phyloP scores from a whole-genome alignment of 2,329 filamentous ascomycete species.

The Falciphora oryzae region DNA sequence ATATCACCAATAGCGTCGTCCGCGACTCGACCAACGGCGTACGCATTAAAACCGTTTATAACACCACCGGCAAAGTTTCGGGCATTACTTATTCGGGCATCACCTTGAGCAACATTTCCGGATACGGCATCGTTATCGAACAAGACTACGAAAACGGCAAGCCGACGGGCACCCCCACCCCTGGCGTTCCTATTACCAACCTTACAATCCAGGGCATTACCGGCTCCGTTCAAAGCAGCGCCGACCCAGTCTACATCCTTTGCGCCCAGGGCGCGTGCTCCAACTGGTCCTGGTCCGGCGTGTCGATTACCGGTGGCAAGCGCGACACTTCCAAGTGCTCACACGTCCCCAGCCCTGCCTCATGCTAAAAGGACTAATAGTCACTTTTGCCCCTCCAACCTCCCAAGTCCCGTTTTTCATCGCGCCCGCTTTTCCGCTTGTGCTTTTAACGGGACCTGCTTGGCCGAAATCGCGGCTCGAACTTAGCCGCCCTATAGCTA shows the following conservation, averaged over 20 bases:
- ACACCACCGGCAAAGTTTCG: slow-evolving; percentile 44
- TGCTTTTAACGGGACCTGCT: too few relatives aligned
- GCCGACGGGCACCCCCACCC: slow-evolving; percentile 34
- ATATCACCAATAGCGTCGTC: slow-evolving; percentile 26
- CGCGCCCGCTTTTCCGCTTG: too few relatives aligned
- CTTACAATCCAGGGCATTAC: slow-evolving; percentile 34
- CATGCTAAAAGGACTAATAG: background rate
- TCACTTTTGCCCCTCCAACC: too few relatives aligned
- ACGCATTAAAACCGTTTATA: slow-evolving; percentile 51
- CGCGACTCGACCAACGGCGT: slow-evolving; percentile 7
- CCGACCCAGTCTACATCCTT: slow-evolving; percentile 30
- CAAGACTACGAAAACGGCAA: slow-evolving; percentile 51
- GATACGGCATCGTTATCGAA: slow-evolving; percentile 51
- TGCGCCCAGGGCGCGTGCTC: slow-evolving; percentile 31
- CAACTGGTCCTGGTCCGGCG: slow-evolving; percentile 29
- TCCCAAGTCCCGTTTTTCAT: too few relatives aligned
- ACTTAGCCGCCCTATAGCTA: too few relatives aligned
- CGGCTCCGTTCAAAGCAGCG: slow-evolving; percentile 28
- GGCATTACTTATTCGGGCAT: slow-evolving; percentile 49
- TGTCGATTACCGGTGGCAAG: slow-evolving; percentile 30
- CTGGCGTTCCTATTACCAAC: slow-evolving; percentile 39
- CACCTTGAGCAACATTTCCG: slow-evolving; percentile 37
- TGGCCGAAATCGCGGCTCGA: too few relatives aligned
- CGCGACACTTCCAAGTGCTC: background rate
- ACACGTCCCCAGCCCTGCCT: background rate